Base-by-base conservation (phyloP, 768 basidiomycete genomes). In the Russula griseocarnosa region DNA sequence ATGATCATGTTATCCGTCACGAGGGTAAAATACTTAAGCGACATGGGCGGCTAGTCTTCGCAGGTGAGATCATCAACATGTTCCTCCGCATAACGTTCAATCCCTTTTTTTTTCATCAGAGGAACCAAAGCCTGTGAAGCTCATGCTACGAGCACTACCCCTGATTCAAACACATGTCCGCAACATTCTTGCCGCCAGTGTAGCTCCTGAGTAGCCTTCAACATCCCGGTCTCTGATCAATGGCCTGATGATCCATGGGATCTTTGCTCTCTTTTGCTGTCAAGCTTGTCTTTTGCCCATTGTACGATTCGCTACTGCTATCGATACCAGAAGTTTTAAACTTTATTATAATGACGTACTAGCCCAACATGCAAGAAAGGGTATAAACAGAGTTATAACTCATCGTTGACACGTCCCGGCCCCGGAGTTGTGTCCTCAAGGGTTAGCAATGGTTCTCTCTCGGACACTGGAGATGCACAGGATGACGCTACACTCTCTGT, bases 121-220 rank as follows among this genome's bases (percentile, higher is more conserved):
- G 30, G 86, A 90, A 73, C 75, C 81, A 42, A 85, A 88, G 70
- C 83, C 90, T n/a, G 82, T 90, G 67, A 85, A 85, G 70, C 82
- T 91, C n/a, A 82, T 93, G 54, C 81, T 82, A 22, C 66, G 62
- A 40, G 67, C 67, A 22, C 53, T 68, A 28, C 66, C 67, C 40
- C 22, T 67, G 34, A 67, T 68, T 11, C 66, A 67, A 56, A n/a
- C 61, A 28, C 63, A 67, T 34, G 67, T 68, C 32, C 66, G 59
- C 44, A 63, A 57, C 20, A 50, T 61, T 42, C 55, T 67, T 11
- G 8, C 40, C 30, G 40, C 57, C 28, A 58, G 3, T 24, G 26
- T 22, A 22, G 58, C 18, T 10, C 40, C 30, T 47, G 64, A 46
- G 20, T 61, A 60, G 42, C 34, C 18, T 40, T 32, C 36, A 30